Conservation (phyloP, 2,329 filamentous ascomycete species). For the Cytospora leucostoma region DNA sequence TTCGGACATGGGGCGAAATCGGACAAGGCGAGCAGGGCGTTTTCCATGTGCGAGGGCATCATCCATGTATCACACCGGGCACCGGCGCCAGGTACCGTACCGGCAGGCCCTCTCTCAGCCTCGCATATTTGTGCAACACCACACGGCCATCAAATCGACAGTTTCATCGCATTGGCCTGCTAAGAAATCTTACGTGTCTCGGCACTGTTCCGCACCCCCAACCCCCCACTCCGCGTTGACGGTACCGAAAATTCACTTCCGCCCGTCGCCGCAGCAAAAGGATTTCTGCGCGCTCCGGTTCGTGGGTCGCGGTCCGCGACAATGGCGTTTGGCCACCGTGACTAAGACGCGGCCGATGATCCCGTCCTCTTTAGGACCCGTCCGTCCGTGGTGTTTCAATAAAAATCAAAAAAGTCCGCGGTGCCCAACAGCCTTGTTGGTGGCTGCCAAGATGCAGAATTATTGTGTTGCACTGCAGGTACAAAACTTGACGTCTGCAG, state of each 20-base stretch:
- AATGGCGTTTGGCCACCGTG: constrained; percentile 1
- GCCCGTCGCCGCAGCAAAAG: constrained; percentile 10
- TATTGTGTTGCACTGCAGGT: constrained; percentile 26
- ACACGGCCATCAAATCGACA: background rate
- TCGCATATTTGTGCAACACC: constrained; percentile 6
- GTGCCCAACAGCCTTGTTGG: constrained; percentile 10
- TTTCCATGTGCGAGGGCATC: background rate
- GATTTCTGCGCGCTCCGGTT: constrained; percentile 19
- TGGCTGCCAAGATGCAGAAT: constrained; percentile 12
- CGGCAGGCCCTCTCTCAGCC: background rate
- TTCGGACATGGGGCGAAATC: background rate
- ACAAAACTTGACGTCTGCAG: constrained; percentile 13
- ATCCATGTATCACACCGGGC: background rate
- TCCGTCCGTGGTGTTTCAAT: constrained; percentile 12
- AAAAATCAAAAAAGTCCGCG: constrained; percentile 6
- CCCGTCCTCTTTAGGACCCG: background rate
- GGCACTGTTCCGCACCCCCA: constrained; percentile 17
- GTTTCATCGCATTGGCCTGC: constrained; percentile 6
- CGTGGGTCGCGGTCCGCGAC: constrained; percentile 14
- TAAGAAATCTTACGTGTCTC: constrained; percentile 5
- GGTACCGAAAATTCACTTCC: constrained; percentile 15
- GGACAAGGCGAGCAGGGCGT: background rate
- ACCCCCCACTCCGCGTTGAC: constrained; percentile 3
- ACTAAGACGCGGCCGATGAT: constrained; percentile 14
- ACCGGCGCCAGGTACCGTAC: background rate